Conservation (phyloP, 495 filamentous ascomycete species). For the Neurospora terricola region DNA sequence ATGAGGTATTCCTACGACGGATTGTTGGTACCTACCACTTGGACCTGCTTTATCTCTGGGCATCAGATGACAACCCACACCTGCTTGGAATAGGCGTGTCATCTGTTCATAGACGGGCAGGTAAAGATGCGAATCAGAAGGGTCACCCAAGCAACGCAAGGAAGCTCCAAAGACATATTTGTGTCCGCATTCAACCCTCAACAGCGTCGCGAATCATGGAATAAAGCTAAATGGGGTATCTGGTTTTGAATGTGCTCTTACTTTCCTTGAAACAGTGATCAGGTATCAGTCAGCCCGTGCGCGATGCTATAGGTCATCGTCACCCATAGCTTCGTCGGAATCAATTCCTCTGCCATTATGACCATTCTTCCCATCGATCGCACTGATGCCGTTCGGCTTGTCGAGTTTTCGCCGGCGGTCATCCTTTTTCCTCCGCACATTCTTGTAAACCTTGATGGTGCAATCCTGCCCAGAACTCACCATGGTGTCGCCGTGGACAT, state of each 20-base stretch:
- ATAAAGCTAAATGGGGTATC: background rate
- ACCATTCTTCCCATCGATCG: slow-evolving; percentile 1
- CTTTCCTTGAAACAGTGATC: background rate
- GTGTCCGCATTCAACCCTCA: background rate
- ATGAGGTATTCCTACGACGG: background rate
- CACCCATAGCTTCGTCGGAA: slow-evolving; percentile 7
- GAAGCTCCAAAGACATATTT: background rate
- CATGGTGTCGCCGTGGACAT: slow-evolving; percentile 39
- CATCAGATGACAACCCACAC: background rate
- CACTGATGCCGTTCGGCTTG: slow-evolving; percentile 5
- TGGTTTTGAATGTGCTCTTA: background rate
- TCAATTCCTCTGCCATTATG: background rate
- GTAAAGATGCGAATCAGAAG: background rate
- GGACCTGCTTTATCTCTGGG: background rate
- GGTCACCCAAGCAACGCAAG: background rate
- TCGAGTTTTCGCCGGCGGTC: background rate
- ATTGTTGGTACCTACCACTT: background rate
- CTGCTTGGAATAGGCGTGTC: background rate
- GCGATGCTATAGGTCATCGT: slow-evolving; percentile 18
- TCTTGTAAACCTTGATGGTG: slow-evolving; percentile 30
- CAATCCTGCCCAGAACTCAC: slow-evolving; percentile 37
- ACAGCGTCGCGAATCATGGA: background rate
- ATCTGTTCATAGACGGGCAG: background rate
- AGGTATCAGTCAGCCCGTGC: slow-evolving; percentile 5
- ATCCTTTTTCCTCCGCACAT: slow-evolving; percentile 6